Evolutionary conservation across 148 eudicot species (phyloP), one percentile per base, ranked within the genome.

Genomic region (Persicaria tinctoria): DNA sequence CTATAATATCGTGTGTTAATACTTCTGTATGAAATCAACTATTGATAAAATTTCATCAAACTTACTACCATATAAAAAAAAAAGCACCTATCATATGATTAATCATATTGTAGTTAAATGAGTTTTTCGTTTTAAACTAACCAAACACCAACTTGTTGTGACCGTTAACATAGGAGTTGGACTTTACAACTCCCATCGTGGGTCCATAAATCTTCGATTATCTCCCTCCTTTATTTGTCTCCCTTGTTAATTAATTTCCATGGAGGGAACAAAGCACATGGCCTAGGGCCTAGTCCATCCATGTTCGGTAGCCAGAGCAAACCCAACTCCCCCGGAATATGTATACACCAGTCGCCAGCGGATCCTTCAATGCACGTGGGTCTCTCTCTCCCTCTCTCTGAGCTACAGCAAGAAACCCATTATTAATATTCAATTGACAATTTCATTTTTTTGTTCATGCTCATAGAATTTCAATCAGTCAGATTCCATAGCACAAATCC

Each of bases 361-460:
- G 68, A 62, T 62, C 68, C 68, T 62, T 10, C 16, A 62, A 62
- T 62, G 68, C 68, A 62, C 68, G 68, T 62, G 68, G 68, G 68
- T 32, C 68, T 62, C 68, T 32, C 41, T 32, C 41, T 32, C 27
- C 0, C 41, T 32, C 41, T 32, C 41, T 62, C 45, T 62, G 12
- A 57, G 8, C 32, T 57, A 57, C 63, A 57, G 10, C 4, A 9
- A 57, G 32, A 57, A 54, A n/a, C 59, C n/a, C n/a, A 54, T 54
- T n/a, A 12, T 54, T 13, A n/a, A 54, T 54, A 54, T n/a, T 54
- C 16, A 54, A 4, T 13, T 54, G 59, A 54, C 17, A 54, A 13
- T 54, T 5, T 54, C 59, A 14, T 54, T 54, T 14, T 14, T 12
- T 16, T n/a, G 4, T 12, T 54, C 62, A 57, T n/a, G 27, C 12